Evolutionary conservation across 257 asterid species (phyloP).

Genomic region (Solanum dulcamara): DNA sequence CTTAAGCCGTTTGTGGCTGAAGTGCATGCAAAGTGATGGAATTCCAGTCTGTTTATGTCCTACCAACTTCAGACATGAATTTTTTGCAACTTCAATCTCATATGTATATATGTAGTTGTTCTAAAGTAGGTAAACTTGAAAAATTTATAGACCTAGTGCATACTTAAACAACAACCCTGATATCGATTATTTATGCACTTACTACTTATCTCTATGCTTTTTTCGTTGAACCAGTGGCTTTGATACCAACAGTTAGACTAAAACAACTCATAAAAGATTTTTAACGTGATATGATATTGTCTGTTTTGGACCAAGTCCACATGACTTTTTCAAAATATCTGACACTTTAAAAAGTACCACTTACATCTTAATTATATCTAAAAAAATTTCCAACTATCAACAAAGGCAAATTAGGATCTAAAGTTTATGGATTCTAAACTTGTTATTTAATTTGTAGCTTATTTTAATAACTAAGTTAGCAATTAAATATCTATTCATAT

Average conservation of each 20-base stretch:
- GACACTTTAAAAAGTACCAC: not conserved
- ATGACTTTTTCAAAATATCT: not conserved
- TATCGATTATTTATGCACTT: not conserved
- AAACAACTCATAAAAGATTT: not conserved
- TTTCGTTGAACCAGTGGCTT: not conserved
- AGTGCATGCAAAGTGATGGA: no score
- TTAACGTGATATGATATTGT: not conserved
- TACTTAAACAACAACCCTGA: not conserved
- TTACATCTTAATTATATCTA: not conserved
- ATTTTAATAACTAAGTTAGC: no score
- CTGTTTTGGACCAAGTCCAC: accelerated
- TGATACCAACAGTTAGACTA: accelerated
- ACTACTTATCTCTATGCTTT: accelerated
- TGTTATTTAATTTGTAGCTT: no score
- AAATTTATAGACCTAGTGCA: not conserved
- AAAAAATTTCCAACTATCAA: no score
- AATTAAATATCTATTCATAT: no score
- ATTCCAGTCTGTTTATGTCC: not conserved
- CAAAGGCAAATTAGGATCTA: not conserved
- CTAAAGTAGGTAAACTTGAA: no score
- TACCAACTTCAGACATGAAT: not conserved
- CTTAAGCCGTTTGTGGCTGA: no score
- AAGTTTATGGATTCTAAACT: not conserved
- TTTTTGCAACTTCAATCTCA: no score
- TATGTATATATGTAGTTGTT: no score